A percentile compares a stretch with the other conserved stretches of the same genome.
These are phyloP conservation scores for Mikania micrantha DNA, from an alignment of 129 eudicot species.

Conservation along the genomic window DNA sequence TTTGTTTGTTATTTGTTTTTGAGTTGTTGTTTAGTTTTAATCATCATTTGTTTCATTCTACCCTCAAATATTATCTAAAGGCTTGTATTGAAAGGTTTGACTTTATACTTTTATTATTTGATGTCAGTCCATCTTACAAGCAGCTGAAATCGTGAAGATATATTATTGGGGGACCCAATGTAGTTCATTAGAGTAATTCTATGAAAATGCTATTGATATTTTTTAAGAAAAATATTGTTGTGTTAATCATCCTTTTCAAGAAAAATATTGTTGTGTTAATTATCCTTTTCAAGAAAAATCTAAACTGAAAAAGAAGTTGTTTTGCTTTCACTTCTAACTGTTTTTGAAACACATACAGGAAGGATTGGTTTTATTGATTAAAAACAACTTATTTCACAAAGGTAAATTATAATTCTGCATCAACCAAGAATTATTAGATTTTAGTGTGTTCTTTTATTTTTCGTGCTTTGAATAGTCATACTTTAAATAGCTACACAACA, in stretches of 20 bases:
- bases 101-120: neutral
- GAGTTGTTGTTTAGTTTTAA: neutral
- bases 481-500: no score
- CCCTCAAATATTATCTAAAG: neutral
- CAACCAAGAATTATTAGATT: no score
- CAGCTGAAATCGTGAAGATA: neutral
- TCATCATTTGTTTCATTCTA: neutral
- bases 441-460: no score
- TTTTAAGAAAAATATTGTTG: constrained; percentile 3
- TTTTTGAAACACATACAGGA: constrained; percentile 48
- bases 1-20: neutral
- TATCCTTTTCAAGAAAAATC: no score
- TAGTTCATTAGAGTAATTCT: neutral
- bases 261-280: no score
- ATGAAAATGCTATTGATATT: neutral
- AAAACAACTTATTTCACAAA: no score
- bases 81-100: neutral
- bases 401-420: no score
- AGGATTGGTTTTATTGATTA: constrained; percentile 66
- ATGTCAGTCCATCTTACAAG: constrained; percentile 1
- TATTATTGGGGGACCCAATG: neutral
- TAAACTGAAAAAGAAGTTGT: neutral
- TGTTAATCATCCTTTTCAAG: no score
- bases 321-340: constrained; percentile 10
- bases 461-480: no score